Evolutionary conservation across 352 stramenopile genomes (phyloP), one percentile per base, ranked within the genome.

Genomic region (Blastocystis sp.): DNA sequence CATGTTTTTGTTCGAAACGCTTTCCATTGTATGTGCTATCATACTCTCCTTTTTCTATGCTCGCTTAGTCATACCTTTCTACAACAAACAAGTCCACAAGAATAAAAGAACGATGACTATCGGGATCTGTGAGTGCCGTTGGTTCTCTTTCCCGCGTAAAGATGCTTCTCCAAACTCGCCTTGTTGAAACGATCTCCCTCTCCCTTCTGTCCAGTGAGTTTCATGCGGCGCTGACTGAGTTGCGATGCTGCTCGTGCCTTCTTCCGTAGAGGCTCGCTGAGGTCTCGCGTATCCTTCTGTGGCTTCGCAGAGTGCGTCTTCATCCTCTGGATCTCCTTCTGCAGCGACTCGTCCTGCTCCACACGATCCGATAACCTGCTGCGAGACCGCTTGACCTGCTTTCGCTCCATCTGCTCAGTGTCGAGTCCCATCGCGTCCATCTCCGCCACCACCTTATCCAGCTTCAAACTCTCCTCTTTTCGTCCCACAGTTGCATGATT

Each of bases 71-170:
- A 59, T 59, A 3, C 50, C 13, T n/a, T 59, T n/a, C 11, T 80
- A 4, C 11, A 80, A 80, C 70, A 80, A 80, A 80, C 70, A 80
- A 15, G 39, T 41, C 23, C 18, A 15, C 43, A 61, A 80, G n/a
- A 64, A 80, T 34, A 80, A 43, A 50, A 80, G n/a, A 61, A 64
- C 62, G 64, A 80, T 18, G 13, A 29, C 34, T 80, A 80, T 54
- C 70, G 45, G 34, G 70, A 62, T n/a, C 55, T 61, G 39, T 80
- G 70, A 26, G 70, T 80, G 41, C 70, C 70, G 45, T 80, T 80
- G 45, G 53, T 80, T 63, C 70, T 80, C 70, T 80, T 80, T 80
- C 70, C 70, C 23, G 70, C 53, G n/a, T 80, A 61, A 23, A 80
- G 45, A 20, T 80, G 55, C 45, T 80, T 80, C 20, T 80, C 37